Base-by-base conservation (phyloP, 23 red algal species). In the Gracilariopsis chorda region DNA sequence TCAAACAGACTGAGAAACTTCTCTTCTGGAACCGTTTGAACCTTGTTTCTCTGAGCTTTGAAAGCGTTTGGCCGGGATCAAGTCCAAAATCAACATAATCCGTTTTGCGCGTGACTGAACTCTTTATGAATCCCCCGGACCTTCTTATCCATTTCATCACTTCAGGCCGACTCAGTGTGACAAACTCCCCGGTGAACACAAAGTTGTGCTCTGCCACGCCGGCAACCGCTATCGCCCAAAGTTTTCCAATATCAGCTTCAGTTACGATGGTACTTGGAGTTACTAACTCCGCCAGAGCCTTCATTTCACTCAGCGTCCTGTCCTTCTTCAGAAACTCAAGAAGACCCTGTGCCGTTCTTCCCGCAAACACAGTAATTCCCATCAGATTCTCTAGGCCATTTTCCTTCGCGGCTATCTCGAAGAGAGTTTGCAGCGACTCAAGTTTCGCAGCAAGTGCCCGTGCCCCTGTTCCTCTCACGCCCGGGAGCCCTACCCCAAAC, bases 181-280 rank as follows among this genome's bases (percentile, higher is more conserved):
- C 73, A 35, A 94, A 57, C 41, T 85, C 80, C 9, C 92, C 92
- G 0, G 92, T 94, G 64, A 94, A 94, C 4, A 80, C 92, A 39
- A 94, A 86, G 17, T 60, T 78, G 28, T 88, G 88, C 42, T 70
- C 92, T 11, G 70, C 72, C 11, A 86, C 65, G 10, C 27, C 33
- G 4, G 36, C 53, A 42, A 52, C 45, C 30, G 19, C 51, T 7
- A 12, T 63, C n/a, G 1, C 12, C 24, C 23, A 27, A 2, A 88
- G 2, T 1, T 44, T 23, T 19, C 27, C 23, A 20, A n/a, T 16
- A 10, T 70, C 82, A 19, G 65, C 80, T 45, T 85, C 82, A 35
- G 88, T 57, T 4, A 83, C 92, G 14, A 85, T 49, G 7, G 24
- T 52, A 19, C 23, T 19, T 0, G 53, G 43, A 0, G 0, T 51